Base-by-base conservation (phyloP, 2,329 filamentous ascomycete genomes). In the Diaporthe destruens region DNA sequence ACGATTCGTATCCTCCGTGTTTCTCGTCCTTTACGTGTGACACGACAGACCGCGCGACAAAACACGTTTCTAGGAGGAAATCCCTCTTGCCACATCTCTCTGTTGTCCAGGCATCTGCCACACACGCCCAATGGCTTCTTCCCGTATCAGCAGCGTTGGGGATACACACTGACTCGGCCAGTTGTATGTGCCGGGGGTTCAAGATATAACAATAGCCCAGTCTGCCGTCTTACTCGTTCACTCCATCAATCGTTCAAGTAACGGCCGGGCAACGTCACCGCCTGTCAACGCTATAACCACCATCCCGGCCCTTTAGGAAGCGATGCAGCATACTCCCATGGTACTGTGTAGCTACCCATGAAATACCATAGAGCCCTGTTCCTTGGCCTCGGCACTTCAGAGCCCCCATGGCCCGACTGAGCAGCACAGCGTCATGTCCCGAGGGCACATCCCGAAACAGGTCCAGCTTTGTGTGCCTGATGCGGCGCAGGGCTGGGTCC, bases 1-100 rank as follows among this genome's bases (percentile, higher is more conserved):
- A 39, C 47, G 32, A 53, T 39, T 51, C n/a, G 32, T 47, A 49
- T 25, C 32, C 61, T 53, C 61, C 61, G 61, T 66, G 61, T 66
- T 66, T 66, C 61, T 66, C 47, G 44, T 66, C 32, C 47, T 20
- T 53, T 32, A 66, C 61, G 47, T 66, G 61, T 39, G 61, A 66
- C 61, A 53, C 44, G 39, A 20, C 47, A n/a, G 39, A 66, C 61
- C 61, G 32, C 32, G 32, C 47, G 61, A 53, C 61, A 66, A 66
- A 53, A 53, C 61, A 49, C 61, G n/a, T 63, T 53, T 16, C 25
- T 29, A 18, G 16, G 25, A 16, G 20, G 44, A 18, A 9, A 49
- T 16, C 12, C 20, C 14, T 51, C 44, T 14, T 51, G 29, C 49
- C 59, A 32, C 25, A 34, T 63, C 9, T 63, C 11, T 47, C n/a